phyloP scores from a whole-genome alignment of 345 rosid genomes.

The Syzygium oleosum region DNA sequence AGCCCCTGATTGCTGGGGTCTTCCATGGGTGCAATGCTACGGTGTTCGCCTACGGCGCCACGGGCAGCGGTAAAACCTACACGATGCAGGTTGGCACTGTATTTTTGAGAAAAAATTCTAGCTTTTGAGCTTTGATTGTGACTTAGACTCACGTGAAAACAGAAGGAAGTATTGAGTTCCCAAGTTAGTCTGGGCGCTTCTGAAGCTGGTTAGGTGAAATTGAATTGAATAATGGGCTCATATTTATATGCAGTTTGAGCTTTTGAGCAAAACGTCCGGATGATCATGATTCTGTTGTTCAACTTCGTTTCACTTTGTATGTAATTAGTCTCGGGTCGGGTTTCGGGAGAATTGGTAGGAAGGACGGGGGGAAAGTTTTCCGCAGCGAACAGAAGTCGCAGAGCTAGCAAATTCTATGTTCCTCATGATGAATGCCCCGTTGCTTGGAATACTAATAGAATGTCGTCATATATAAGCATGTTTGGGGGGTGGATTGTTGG shows the following conservation, averaged over 20 bases:
- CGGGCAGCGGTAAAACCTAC: constrained; percentile 92
- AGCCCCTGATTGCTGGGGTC: constrained; percentile 50
- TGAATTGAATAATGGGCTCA: background rate
- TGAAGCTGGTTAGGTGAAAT: background rate
- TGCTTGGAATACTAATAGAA: background rate
- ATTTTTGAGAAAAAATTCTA: background rate
- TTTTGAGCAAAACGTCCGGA: background rate
- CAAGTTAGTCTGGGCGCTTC: background rate
- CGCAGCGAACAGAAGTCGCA: background rate
- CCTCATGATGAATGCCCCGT: background rate
- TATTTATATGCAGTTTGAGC: background rate
- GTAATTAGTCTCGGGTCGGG: background rate
- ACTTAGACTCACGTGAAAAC: background rate
- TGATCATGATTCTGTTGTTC: background rate
- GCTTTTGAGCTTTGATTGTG: background rate
- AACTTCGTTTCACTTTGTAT: background rate
- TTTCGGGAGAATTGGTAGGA: background rate
- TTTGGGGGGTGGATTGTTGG: background rate
- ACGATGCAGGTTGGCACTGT: constrained; percentile 69
- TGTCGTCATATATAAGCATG: background rate
- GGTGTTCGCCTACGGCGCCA: constrained; percentile 87
- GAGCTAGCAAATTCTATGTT: background rate
- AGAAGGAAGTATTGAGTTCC: background rate
- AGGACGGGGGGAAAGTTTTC: background rate
- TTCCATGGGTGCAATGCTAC: constrained; percentile 72